Conservation (phyloP, 768 basidiomycete species). For the Boletus tomentosulus region DNA sequence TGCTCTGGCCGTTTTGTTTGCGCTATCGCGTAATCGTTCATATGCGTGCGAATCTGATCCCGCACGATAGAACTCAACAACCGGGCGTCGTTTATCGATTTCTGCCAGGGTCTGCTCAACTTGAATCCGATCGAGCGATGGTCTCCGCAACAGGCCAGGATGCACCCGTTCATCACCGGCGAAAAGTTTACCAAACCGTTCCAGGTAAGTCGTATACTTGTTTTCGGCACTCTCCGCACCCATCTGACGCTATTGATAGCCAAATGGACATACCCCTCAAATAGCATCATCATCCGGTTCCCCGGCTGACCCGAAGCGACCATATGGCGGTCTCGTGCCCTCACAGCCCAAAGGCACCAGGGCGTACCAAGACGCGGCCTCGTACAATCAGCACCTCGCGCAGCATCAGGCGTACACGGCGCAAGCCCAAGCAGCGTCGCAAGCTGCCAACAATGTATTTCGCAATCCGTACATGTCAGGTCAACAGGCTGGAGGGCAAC, state of each 20-base stretch:
- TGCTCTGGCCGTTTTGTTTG: not conserved
- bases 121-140: conserved; percentile 94
- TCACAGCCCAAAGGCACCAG: conserved; percentile 83
- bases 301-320: conserved; percentile 69
- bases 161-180: conserved; percentile 97
- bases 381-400: conserved; percentile 91
- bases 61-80: conserved; percentile 77
- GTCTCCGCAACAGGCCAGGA: conserved; percentile 93
- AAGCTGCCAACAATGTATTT: conserved; percentile 63
- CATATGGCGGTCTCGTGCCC: conserved; percentile 89
- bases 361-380: conserved; percentile 86
- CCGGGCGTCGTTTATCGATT: conserved; percentile 93
- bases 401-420: conserved; percentile 94
- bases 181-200: conserved; percentile 91
- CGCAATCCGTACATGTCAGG: conserved; percentile 79
- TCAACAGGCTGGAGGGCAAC: conserved; percentile 35
- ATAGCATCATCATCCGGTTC: conserved; percentile 29
- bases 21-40: conserved; percentile 6
- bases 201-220: conserved; percentile 47
- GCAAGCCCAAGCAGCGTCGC: conserved; percentile 71
- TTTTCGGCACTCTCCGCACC: not conserved
- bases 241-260: conserved; percentile 34
- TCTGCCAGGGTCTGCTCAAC: conserved; percentile 90
- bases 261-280: conserved; percentile 42
- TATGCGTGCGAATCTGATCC: conserved; percentile 15